phyloP scores from a whole-genome alignment of 352 stramenopile genomes.

The Vaucheria bursata region DNA sequence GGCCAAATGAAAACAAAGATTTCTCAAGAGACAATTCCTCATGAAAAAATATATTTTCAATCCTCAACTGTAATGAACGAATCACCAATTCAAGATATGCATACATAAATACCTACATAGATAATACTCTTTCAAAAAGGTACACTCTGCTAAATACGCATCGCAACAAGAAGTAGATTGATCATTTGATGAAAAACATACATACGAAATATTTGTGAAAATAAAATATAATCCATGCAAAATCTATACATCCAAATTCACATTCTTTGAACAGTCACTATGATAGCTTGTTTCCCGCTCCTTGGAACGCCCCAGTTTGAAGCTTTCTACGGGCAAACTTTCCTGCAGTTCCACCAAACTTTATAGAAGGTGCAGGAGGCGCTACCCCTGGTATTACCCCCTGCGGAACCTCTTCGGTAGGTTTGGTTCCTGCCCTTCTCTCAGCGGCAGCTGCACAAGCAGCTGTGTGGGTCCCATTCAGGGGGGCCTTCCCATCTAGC shows the following conservation, averaged over 20 bases:
- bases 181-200: no score
- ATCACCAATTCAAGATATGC: no score
- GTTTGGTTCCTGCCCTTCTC: not conserved
- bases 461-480: not conserved
- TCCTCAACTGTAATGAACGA: no score
- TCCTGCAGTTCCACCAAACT: conserved; percentile 11
- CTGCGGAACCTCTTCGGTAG: not conserved
- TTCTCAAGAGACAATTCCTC: no score
- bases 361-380: not conserved
- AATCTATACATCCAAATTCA: not conserved
- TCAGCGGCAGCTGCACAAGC: conserved; percentile 26
- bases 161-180: no score
- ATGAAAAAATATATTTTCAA: no score
- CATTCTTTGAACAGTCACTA: not conserved
- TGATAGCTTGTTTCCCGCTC: conserved; percentile 23
- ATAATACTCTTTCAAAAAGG: no score
- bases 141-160: no score
- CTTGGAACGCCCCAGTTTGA: conserved; percentile 27
- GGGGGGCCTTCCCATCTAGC: conserved; percentile 27
- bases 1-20: no score
- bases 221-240: no score
- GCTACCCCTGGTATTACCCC: not conserved
- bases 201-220: no score
- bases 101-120: no score
- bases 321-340: conserved; percentile 37